A percentile compares a stretch with the other conserved stretches of the same genome.
phyloP scores from a whole-genome alignment of 306 rosid species.

The Rosa chinensis region DNA sequence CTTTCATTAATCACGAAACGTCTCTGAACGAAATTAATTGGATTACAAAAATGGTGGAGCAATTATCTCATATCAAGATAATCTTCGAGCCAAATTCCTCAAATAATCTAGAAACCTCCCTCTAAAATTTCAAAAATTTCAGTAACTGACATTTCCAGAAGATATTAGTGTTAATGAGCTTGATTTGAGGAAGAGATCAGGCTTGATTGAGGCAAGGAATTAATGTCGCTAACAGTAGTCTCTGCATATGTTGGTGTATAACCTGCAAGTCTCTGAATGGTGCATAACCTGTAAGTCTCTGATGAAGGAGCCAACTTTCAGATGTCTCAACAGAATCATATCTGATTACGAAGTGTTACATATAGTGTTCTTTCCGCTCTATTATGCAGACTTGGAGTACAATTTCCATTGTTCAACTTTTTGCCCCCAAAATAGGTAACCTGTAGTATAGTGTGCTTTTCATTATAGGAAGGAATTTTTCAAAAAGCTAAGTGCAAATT shows the following conservation, averaged over 20 bases:
- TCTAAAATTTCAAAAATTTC: not conserved
- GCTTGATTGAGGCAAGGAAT: no score
- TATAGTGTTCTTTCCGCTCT: not conserved
- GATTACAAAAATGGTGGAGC: not conserved
- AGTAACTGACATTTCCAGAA: no score
- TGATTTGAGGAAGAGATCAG: no score
- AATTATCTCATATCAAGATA: not conserved
- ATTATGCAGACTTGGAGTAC: not conserved
- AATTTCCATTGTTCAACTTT: not conserved
- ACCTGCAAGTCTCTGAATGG: not conserved
- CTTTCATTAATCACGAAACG: not conserved
- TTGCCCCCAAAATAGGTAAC: not conserved
- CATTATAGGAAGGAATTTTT: not conserved
- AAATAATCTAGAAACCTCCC: not conserved
- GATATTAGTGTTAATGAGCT: no score
- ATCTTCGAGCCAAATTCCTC: not conserved
- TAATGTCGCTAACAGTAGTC: not conserved
- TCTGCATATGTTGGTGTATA: slow-evolving; percentile 3
- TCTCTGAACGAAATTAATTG: not conserved
- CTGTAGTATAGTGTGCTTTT: not conserved
- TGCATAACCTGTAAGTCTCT: no score
- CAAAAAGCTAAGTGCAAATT: not conserved
- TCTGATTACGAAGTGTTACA: not conserved
- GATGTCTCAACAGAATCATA: not conserved
- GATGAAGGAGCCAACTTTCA: not conserved